phyloP scores from a whole-genome alignment of 2,329 filamentous ascomycete species.

The Elsinoe perseae region DNA sequence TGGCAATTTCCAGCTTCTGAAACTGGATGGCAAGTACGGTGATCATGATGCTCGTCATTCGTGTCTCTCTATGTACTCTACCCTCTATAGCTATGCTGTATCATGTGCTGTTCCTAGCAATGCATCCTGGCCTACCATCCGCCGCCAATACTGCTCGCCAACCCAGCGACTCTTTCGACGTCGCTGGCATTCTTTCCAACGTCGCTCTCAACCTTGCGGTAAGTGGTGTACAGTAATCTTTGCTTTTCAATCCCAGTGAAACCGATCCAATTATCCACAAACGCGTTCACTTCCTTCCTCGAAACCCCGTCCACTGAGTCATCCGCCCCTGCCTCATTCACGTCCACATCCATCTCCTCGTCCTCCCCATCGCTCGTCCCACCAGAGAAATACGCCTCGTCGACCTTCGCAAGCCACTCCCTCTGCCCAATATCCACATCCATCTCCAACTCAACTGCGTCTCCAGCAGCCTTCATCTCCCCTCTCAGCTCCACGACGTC shows the following conservation, averaged over 20 bases:
- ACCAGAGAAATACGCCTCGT: conserved; percentile 38
- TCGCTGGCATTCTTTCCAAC: conserved; percentile 72
- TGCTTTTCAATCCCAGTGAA: conserved; percentile 63
- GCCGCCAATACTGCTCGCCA: conserved; percentile 85
- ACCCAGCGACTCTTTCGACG: conserved; percentile 73
- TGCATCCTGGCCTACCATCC: conserved; percentile 60
- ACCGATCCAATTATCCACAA: conserved; percentile 67
- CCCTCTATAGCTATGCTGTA: background rate
- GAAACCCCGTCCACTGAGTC: conserved; percentile 47
- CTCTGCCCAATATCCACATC: conserved; percentile 27
- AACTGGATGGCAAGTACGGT: too few relatives aligned
- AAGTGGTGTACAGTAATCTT: conserved; percentile 75
- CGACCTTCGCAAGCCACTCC: conserved; percentile 61
- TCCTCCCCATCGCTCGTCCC: conserved; percentile 26
- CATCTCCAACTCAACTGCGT: conserved; percentile 29
- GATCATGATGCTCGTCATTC: background rate
- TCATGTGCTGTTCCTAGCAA: background rate
- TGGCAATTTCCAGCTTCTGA: too few relatives aligned
- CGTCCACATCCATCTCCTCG: conserved; percentile 15
- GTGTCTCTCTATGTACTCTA: background rate
- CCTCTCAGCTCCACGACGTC: conserved; percentile 52
- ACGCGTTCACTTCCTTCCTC: conserved; percentile 55
- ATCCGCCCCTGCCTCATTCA: conserved; percentile 9
- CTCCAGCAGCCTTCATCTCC: conserved; percentile 21
- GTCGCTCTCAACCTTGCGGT: conserved; percentile 87